These are phyloP conservation scores for Solanum neorickii DNA, from an alignment of 257 asterid genomes.

Conservation along the genomic window DNA sequence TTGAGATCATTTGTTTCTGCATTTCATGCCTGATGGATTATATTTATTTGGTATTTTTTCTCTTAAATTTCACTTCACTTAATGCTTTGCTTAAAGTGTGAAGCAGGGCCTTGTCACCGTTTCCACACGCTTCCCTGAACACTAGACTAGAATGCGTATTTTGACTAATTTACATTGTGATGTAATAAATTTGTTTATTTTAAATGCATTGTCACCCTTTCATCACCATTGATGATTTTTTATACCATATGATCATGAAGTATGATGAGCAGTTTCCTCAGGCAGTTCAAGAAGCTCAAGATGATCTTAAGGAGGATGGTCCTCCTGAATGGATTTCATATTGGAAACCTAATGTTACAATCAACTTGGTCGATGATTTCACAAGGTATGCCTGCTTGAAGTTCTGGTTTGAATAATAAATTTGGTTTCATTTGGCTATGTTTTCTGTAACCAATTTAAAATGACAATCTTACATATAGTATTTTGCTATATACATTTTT, in stretches of 20 bases:
- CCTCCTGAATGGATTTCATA: slow-evolving; percentile 77
- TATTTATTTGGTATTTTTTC: too few relatives aligned
- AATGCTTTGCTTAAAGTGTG: neutral
- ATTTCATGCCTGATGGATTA: neutral
- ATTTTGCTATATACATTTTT: neutral
- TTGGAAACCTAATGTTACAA: slow-evolving; percentile 89
- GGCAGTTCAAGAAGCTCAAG: slow-evolving; percentile 43
- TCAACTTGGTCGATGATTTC: slow-evolving; percentile 93
- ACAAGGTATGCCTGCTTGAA: slow-evolving; percentile 41
- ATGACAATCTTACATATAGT: neutral
- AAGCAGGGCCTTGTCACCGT: neutral
- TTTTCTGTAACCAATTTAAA: neutral
- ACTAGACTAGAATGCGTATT: neutral
- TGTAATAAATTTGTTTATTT: neutral
- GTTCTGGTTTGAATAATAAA: neutral
- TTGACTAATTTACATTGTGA: neutral
- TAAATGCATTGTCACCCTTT: neutral
- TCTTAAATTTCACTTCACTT: neutral
- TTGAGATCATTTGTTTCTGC: neutral
- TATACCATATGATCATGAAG: neutral
- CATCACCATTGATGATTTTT: neutral
- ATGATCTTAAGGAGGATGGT: slow-evolving; percentile 49
- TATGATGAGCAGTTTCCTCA: slow-evolving; percentile 10
- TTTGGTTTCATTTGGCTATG: neutral
- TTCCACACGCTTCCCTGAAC: neutral